Percentiles rank a stretch among this genome's conserved stretches.
Conservation (phyloP, 2,329 filamentous ascomycete species). For the Daldinia sp. region DNA sequence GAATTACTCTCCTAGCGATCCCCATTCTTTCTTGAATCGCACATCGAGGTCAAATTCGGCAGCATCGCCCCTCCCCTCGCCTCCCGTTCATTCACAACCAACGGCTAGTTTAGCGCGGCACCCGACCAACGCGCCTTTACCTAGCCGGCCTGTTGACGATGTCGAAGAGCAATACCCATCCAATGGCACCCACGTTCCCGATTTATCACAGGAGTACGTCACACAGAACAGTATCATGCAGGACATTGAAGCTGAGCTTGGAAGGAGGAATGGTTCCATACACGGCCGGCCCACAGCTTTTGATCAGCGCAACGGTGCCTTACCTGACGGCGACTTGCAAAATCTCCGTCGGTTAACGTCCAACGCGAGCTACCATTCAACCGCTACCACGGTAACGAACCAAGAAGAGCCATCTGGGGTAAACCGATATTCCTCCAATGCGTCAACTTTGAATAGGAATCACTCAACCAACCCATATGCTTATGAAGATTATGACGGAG, state of each 20-base stretch:
- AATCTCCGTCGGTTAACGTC: constrained; percentile 58
- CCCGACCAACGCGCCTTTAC: constrained; percentile 70
- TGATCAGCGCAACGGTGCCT: constrained; percentile 58
- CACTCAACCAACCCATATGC: constrained; percentile 53
- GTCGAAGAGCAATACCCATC: constrained; percentile 59
- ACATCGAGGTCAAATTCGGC: constrained; percentile 64
- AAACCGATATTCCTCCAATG: constrained; percentile 56
- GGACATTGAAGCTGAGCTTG: constrained; percentile 68
- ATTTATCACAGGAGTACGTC: constrained; percentile 55
- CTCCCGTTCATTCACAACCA: constrained; percentile 57
- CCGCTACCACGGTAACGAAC: constrained; percentile 59
- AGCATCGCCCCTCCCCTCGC: constrained; percentile 61
- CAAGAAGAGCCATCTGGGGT: constrained; percentile 54
- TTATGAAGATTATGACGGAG: constrained; percentile 62
- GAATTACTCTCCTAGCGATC: constrained; percentile 62
- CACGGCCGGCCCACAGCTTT: constrained; percentile 55
- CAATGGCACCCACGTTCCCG: constrained; percentile 51
- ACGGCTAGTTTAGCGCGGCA: constrained; percentile 65
- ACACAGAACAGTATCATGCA: constrained; percentile 68
- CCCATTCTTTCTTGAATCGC: constrained; percentile 59
- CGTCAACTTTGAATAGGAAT: constrained; percentile 56
- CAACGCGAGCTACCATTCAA: constrained; percentile 60
- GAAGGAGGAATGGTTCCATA: constrained; percentile 54
- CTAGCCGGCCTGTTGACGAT: constrained; percentile 64
- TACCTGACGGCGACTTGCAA: constrained; percentile 61